phyloP scores from a whole-genome alignment of 352 stramenopile species.

The Pythium apleroticum region DNA sequence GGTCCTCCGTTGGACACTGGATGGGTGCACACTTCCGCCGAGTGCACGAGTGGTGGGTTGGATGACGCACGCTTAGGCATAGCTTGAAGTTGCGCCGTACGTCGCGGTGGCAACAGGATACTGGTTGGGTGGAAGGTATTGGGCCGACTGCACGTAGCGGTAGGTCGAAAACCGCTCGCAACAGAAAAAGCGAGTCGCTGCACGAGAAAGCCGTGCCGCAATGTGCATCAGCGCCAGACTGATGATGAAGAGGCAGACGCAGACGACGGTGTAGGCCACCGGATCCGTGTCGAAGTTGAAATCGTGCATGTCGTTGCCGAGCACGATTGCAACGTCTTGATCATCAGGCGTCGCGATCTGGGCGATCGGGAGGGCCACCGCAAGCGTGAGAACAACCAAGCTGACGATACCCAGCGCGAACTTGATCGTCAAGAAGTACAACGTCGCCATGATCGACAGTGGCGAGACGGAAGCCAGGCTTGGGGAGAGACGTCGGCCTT shows the following conservation, averaged over 20 bases:
- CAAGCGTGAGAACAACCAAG: slow-evolving; percentile 33
- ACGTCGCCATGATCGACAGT: slow-evolving; percentile 47
- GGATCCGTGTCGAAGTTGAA: slow-evolving; percentile 39
- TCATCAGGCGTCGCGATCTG: slow-evolving; percentile 24
- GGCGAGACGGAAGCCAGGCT: slow-evolving; percentile 55
- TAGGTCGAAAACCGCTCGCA: slow-evolving; percentile 60
- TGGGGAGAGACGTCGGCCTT: slow-evolving; percentile 45
- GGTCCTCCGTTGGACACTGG: not conserved
- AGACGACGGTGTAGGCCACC: slow-evolving; percentile 40
- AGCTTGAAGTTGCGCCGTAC: slow-evolving; percentile 27
- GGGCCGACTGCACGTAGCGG: slow-evolving; percentile 42
- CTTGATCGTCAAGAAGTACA: slow-evolving; percentile 74
- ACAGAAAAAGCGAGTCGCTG: slow-evolving; percentile 70
- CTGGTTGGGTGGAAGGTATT: slow-evolving; percentile 20
- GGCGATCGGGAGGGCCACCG: slow-evolving; percentile 32
- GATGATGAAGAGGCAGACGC: slow-evolving; percentile 47
- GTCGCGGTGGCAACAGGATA: slow-evolving; percentile 25
- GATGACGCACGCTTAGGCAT: slow-evolving; percentile 4
- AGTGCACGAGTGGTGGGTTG: not conserved
- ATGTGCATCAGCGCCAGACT: slow-evolving; percentile 54
- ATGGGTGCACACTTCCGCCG: not conserved
- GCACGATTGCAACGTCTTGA: slow-evolving; percentile 23
- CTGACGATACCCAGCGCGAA: slow-evolving; percentile 55
- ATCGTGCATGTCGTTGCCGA: slow-evolving; percentile 25
- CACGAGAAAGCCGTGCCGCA: slow-evolving; percentile 40